phyloP scores from a whole-genome alignment of 2,329 filamentous ascomycete species.

The Hypoxylon sp. region DNA sequence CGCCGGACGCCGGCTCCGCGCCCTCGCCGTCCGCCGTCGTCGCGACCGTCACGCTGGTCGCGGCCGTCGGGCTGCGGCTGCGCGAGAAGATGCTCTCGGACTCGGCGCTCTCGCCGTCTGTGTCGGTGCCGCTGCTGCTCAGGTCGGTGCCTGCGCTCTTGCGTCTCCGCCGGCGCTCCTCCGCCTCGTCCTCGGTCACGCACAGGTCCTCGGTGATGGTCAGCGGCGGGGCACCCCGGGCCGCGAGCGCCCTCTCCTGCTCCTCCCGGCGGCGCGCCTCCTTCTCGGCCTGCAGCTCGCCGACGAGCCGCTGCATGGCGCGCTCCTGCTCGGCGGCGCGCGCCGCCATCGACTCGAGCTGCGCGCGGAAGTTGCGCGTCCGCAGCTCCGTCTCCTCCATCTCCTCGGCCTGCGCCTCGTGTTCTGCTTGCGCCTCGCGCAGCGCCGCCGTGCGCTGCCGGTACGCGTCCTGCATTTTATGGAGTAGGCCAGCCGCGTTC shows the following conservation, averaged over 20 bases:
- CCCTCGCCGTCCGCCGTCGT: constrained; percentile 40
- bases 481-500: constrained; percentile 63
- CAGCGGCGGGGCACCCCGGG: constrained; percentile 52
- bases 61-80: constrained; percentile 63
- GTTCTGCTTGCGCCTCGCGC: constrained; percentile 60
- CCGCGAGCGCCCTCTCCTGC: constrained; percentile 43
- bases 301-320: constrained; percentile 57
- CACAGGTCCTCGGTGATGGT: constrained; percentile 63
- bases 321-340: constrained; percentile 62
- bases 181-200: constrained; percentile 58
- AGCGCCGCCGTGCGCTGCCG: constrained; percentile 59
- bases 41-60: constrained; percentile 42
- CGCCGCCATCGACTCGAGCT: constrained; percentile 66
- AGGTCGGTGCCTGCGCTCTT: constrained; percentile 55
- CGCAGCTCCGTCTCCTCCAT: constrained; percentile 63
- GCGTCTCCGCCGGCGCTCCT: constrained; percentile 51
- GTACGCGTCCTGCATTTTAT: constrained; percentile 66
- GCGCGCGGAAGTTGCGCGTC: constrained; percentile 62
- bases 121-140: constrained; percentile 60
- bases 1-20: no score
- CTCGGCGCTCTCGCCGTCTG: constrained; percentile 58
- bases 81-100: constrained; percentile 67
- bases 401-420: constrained; percentile 62
- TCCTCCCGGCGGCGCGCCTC: constrained; percentile 53
- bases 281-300: constrained; percentile 62